Percentiles rank a stretch among this genome's conserved stretches.
Evolutionary conservation across 805 yeast species (phyloP).

Genomic region (Danielia oregonensis): DNA sequence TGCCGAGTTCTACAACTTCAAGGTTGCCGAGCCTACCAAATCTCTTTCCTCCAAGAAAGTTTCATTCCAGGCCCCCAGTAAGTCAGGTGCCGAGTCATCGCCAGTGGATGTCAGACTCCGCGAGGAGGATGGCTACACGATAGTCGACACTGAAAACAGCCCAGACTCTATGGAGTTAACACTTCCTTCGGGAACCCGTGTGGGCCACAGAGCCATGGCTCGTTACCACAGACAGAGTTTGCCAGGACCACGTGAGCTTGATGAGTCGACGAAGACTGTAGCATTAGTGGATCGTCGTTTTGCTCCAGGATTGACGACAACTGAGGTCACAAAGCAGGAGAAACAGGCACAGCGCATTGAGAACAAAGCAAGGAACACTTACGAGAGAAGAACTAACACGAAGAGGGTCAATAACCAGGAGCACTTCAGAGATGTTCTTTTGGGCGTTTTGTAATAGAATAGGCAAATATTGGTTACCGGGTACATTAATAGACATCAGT

Average conservation of each 20-base stretch:
- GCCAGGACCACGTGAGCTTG: conserved; percentile 26
- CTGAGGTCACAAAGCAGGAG: conserved; percentile 31
- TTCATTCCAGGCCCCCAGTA: conserved; percentile 18
- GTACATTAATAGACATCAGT: not conserved
- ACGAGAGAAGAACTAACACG: conserved; percentile 24
- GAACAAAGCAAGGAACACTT: conserved; percentile 19
- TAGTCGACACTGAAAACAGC: conserved; percentile 39
- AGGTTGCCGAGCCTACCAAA: conserved; percentile 15
- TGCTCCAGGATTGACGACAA: conserved; percentile 33
- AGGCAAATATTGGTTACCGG: not conserved
- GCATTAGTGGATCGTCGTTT: conserved; percentile 65
- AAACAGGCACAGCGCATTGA: conserved; percentile 24
- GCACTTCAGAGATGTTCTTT: conserved; percentile 67
- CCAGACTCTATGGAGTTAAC: conserved; percentile 30
- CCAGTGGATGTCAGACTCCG: conserved; percentile 6
- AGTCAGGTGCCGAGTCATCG: conserved; percentile 16
- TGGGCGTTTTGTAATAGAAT: conserved; percentile 21
- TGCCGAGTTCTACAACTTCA: conserved; percentile 37
- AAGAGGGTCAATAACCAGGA: conserved; percentile 30
- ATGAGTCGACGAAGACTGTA: conserved; percentile 71
- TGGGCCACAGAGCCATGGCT: conserved; percentile 77
- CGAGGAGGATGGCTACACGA: conserved; percentile 20
- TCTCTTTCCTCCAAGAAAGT: conserved; percentile 20
- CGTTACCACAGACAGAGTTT: conserved; percentile 67
- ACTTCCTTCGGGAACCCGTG: conserved; percentile 72